Evolutionary conservation across 352 stramenopile species (phyloP), one percentile per base, ranked within the genome.

Genomic region (Globisporangium megalacanthum): DNA sequence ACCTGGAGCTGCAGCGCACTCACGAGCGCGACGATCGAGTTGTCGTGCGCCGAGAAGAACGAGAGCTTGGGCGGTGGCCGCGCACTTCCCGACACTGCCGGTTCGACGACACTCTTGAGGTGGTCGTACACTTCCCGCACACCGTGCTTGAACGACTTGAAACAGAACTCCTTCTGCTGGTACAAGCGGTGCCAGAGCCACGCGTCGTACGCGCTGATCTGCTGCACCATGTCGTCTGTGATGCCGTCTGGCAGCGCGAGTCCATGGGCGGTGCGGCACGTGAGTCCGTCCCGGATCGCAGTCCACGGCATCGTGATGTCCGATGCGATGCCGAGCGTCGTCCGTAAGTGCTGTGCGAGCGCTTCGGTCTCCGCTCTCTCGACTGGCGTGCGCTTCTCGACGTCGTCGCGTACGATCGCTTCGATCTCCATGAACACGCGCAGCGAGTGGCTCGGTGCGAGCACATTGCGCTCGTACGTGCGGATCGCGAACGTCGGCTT

Each of bases 1-100:
- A 89, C 75, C 6, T 91, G 64, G 19, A 94, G 69, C 59, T 88
- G 72, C 31, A 94, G 57, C 46, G 82, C 79, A 25, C 75, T 75
- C 60, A 90, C 54, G 56, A 92, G 72, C 22, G 79, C 81, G 14
- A 94, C 79, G 65, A 94, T 87, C 44, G 84, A 89, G 62, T 92
- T 92, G 68, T 94, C 81, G 54, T 94, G 84, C 1, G 82, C 82
- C 19, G 84, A 94, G 66, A 91, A 91, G 65, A 94, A 88, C 31
- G 82, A 73, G n/a, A 94, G 57, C 49, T 83, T 85, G 33, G 71
- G 66, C 37, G 53, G 25, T 17, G 61, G 50, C 25, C 53, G 48
- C 37, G 73, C 42, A 8, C n/a, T 20, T 7, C n/a, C 19, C 20
- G 20, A 11, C 10, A 13, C 35, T 39, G 35, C 35, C 14, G 29